Base-by-base conservation (phyloP, 2,329 filamentous ascomycete species). In the Apiospora pterosperma region DNA sequence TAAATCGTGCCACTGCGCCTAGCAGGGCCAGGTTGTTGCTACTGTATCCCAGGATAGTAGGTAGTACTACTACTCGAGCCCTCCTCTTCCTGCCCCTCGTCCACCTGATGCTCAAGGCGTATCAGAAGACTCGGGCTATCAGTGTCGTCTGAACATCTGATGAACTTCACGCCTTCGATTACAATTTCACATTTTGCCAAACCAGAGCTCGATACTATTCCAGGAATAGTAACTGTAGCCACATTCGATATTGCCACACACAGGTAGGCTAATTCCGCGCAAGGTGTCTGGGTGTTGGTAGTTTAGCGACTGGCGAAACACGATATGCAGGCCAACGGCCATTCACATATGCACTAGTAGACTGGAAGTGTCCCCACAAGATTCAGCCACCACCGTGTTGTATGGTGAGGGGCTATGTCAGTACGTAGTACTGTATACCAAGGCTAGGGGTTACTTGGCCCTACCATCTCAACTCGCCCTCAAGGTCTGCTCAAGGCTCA, bases 71-170 rank as follows among this genome's bases (percentile, higher is more conserved):
- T 31, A 16, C 25, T 41, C 48, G 25, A 55, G 28, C 28, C 48
- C 48, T 55, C 48, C 48, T 31, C 25, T 55, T 55, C 25, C 19
- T 34, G 28, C 48, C 48, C 48, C 31, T 55, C 25, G 34, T 55
- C 48, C 48, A 55, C 48, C 48, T 55, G 48, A 55, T 55, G 48
- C 48, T 28, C 48, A 55, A 55, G 48, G 48, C 48, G 48, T 55
- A 55, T 55, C 48, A 55, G 48, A 55, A 55, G 28, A n/a, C 48
- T 55, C 48, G 28, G 48, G 25, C 28, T 34, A 55, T n/a, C 48
- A 34, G 28, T 34, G 28, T 55, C 48, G 34, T 55, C 48, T 55
- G 25, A 55, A 55, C 48, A n/a, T 55, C 25, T 55, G 48, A 55
- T 19, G 48, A 55, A 55, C 48, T 34, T 34, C 28, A 55, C 10